phyloP scores from a whole-genome alignment of 306 rosid species.

The Psophocarpus tetragonolobus region DNA sequence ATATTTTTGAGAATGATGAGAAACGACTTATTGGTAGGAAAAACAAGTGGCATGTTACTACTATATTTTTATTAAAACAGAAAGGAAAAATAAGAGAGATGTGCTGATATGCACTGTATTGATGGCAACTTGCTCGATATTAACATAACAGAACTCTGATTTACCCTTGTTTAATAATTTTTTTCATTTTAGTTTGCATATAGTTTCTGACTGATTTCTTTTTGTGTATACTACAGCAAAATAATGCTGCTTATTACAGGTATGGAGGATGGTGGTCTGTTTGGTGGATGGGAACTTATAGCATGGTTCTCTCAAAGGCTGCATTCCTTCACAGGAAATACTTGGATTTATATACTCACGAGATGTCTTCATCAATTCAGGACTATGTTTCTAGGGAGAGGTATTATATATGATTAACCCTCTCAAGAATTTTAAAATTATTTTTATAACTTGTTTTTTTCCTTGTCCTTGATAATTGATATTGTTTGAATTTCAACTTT shows the following conservation, averaged over 20 bases:
- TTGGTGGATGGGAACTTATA: constrained; percentile 68
- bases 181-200: constrained; percentile 7
- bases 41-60: not conserved
- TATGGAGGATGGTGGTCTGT: constrained; percentile 79
- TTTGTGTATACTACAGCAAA: constrained; percentile 42
- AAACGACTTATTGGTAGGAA: not conserved
- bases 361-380: constrained; percentile 48
- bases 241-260: constrained; percentile 46
- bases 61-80: not conserved
- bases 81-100: not conserved
- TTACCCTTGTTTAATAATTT: constrained; percentile 10
- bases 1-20: constrained; percentile 2
- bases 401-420: constrained; percentile 38
- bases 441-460: not conserved
- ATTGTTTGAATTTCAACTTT: not conserved
- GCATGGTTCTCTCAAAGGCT: constrained; percentile 64
- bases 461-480: constrained; percentile 10
- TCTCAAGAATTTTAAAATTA: not conserved
- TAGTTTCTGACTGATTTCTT: constrained; percentile 31
- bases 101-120: not conserved
- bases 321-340: constrained; percentile 67
- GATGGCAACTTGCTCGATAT: not conserved
- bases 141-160: constrained; percentile 1
- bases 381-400: constrained; percentile 52
- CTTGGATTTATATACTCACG: constrained; percentile 49